Base-by-base conservation (phyloP, 768 basidiomycete species). In the Dioszegia hungarica region DNA sequence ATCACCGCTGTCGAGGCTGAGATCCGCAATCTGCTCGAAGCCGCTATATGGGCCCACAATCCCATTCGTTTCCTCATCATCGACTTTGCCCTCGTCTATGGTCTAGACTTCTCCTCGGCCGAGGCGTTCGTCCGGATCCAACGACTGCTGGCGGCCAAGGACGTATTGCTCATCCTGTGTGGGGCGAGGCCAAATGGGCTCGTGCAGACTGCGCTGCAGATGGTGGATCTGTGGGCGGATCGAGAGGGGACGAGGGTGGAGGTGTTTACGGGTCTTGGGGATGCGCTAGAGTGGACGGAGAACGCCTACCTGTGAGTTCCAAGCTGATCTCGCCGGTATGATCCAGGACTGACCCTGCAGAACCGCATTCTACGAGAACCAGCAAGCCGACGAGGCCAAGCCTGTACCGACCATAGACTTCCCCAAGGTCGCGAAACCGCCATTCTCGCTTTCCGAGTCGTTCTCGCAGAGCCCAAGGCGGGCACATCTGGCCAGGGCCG, bases 211-310 rank as follows among this genome's bases (percentile, higher is more conserved):
- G 88, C 93, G 0, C 74, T 99, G 54, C 76, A 81, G 38, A 86
- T 84, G 54, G 93, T 94, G 0, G 87, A 85, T 8, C 81, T 97
- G 1, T 81, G 95, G 79, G 69, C 75, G 5, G 75, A 76, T 36
- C 83, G 72, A 27, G 68, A 84, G n/a, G 82, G 85, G 22, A 81
- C 83, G 0, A 81, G 84, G 5, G 90, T 95, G 14, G 90, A 93
- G 77, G 71, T 89, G 15, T 92, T 95, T 64, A 80, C 81, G 54
- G 85, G 83, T 6, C 80, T 92, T 64, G 92, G 87, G 64, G 90
- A 95, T 61, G 93, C 90, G 0, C 82, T 97, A 80, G 94, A 98
- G 76, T 94, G 92, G 92, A 93, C 90, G 0, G 92, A 97, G 78
- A 97, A 97, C 76, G 87, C 84, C 0, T 95, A 95, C 77, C 70